Conservation (phyloP, 2,329 filamentous ascomycete species). For the Davidsoniella eucalypti region DNA sequence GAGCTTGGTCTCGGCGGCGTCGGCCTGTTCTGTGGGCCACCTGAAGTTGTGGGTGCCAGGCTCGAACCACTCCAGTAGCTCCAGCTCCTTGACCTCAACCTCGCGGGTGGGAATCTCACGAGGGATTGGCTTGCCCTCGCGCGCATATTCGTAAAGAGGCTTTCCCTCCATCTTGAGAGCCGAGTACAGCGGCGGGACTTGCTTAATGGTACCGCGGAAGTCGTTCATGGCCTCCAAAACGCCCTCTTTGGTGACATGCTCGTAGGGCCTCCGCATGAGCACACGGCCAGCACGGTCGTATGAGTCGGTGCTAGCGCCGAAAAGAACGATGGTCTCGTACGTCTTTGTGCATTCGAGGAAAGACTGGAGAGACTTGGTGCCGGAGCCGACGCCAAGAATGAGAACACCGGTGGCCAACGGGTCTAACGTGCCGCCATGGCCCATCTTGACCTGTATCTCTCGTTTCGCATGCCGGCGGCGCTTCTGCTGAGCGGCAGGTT, state of each 20-base stretch:
- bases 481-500: constrained; percentile 41
- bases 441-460: constrained; percentile 68
- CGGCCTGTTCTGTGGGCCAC: constrained; percentile 68
- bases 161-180: constrained; percentile 89
- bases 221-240: constrained; percentile 60
- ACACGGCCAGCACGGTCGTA: constrained; percentile 82
- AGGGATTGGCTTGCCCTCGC: constrained; percentile 74
- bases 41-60: constrained; percentile 63
- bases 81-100: constrained; percentile 61
- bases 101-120: constrained; percentile 66
- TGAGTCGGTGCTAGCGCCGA: constrained; percentile 82
- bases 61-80: constrained; percentile 71
- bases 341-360: constrained; percentile 85
- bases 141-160: constrained; percentile 87
- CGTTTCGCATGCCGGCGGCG: constrained; percentile 41
- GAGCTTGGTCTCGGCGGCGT: constrained; percentile 55
- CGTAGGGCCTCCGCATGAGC: constrained; percentile 56
- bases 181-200: constrained; percentile 84
- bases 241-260: constrained; percentile 61
- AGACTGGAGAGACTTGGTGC: constrained; percentile 63
- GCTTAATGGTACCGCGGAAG: constrained; percentile 72
- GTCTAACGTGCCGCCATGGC: constrained; percentile 89
- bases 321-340: constrained; percentile 79
- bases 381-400: constrained; percentile 71
- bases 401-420: constrained; percentile 87